Evolutionary conservation across 345 rosid species (phyloP).

Genomic region (Psidium guajava): DNA sequence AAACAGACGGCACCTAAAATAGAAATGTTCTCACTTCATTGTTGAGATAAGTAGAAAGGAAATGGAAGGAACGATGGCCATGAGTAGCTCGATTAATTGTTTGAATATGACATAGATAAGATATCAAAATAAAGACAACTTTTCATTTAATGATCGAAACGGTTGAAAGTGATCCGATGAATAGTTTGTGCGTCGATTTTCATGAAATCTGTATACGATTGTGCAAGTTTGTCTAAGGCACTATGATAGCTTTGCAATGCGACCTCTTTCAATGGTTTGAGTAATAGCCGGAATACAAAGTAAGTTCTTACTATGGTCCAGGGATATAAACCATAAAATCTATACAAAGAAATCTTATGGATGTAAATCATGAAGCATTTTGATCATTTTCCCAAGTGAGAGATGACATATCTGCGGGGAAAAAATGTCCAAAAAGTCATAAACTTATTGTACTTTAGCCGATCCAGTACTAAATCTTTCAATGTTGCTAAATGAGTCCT

Average conservation of each 20-base stretch:
- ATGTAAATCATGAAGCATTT: neutral
- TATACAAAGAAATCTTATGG: neutral
- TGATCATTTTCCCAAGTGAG: too few species aligned
- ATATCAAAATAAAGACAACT: neutral
- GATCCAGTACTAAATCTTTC: too few species aligned
- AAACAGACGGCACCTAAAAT: neutral
- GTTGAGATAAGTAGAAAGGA: too few species aligned
- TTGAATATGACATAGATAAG: neutral
- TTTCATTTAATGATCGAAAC: neutral
- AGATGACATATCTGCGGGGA: too few species aligned
- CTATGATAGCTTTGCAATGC: neutral
- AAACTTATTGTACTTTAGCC: too few species aligned
- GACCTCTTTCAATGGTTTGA: neutral
- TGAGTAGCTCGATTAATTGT: neutral
- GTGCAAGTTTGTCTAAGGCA: neutral
- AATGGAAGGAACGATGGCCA: too few species aligned
- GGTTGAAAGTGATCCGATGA: neutral
- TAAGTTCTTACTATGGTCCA: neutral
- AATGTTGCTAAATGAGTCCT: too few species aligned
- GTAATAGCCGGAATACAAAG: neutral
- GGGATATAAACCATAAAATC: neutral
- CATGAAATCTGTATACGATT: neutral
- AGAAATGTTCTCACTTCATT: too few species aligned
- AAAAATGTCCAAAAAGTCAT: too few species aligned
- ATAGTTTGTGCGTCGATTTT: neutral